phyloP scores from a whole-genome alignment of 768 basidiomycete species.

The Leccinum olivaceopallidum region DNA sequence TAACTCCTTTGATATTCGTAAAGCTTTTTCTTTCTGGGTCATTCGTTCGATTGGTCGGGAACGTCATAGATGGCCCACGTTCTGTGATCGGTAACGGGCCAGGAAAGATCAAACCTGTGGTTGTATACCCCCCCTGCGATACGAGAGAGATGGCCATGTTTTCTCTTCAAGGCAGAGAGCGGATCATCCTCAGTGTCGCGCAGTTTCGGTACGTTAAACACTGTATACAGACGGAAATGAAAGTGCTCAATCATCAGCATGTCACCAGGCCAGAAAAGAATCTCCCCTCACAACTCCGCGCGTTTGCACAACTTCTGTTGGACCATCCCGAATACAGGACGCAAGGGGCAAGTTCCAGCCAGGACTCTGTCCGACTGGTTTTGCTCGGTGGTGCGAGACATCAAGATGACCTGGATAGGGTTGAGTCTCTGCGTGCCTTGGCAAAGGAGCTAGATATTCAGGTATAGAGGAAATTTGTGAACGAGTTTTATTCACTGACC shows the following conservation, averaged over 20 bases:
- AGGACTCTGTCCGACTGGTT: constrained; percentile 54
- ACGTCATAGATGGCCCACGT: constrained; percentile 1
- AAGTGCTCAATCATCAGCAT: not conserved
- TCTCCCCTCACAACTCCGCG: constrained; percentile 74
- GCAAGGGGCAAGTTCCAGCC: constrained; percentile 13
- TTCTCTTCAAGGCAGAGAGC: constrained; percentile 52
- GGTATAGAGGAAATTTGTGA: constrained; percentile 40
- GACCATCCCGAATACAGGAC: constrained; percentile 56
- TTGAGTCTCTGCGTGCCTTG: constrained; percentile 57
- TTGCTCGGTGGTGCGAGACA: constrained; percentile 89
- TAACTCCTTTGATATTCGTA: constrained; percentile 43
- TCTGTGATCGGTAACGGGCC: not conserved
- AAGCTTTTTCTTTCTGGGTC: constrained; percentile 25
- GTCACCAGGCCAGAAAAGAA: constrained; percentile 89
- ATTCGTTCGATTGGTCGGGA: not conserved
- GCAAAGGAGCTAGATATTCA: constrained; percentile 64
- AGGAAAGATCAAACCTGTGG: constrained; percentile 26
- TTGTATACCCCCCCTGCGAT: constrained; percentile 93
- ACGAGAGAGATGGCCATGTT: constrained; percentile 68
- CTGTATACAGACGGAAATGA: not conserved
- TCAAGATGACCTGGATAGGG: constrained; percentile 66
- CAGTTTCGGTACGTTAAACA: constrained; percentile 75
- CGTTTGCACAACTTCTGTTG: constrained; percentile 61
- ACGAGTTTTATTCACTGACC: constrained; percentile 1
- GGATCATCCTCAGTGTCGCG: constrained; percentile 80